These are phyloP conservation scores for Trichocladium antarcticum DNA, from an alignment of 495 filamentous ascomycete species.

Conservation along the genomic window DNA sequence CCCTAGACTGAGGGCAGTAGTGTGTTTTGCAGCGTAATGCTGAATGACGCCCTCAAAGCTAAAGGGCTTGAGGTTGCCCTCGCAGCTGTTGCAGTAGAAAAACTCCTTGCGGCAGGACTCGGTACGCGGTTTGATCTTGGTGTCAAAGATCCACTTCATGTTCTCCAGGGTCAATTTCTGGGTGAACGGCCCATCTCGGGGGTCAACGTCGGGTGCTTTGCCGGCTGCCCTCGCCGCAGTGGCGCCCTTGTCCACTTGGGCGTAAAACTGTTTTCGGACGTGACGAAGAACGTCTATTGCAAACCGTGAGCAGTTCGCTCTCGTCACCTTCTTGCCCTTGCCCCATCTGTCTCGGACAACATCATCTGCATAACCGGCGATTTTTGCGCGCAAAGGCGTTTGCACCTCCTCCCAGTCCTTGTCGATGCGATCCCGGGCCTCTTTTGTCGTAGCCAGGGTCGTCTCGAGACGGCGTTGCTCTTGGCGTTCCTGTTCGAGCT, in stretches of 20 bases:
- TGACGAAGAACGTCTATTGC: slow-evolving; percentile 53
- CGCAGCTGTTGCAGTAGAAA: slow-evolving; percentile 63
- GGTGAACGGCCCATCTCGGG: slow-evolving; percentile 43
- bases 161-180: slow-evolving; percentile 61
- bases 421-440: slow-evolving; percentile 49
- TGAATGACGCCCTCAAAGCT: slow-evolving; percentile 68
- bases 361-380: slow-evolving; percentile 53
- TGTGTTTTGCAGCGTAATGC: slow-evolving; percentile 73
- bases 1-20: slow-evolving; percentile 51
- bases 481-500: slow-evolving; percentile 30
- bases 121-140: slow-evolving; percentile 56
- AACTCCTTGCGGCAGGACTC: slow-evolving; percentile 53
- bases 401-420: slow-evolving; percentile 59
- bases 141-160: slow-evolving; percentile 76
- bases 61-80: slow-evolving; percentile 49
- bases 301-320: slow-evolving; percentile 51
- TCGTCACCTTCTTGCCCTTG: slow-evolving; percentile 43
- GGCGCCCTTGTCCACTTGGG: slow-evolving; percentile 43
- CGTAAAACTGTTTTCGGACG: slow-evolving; percentile 52
- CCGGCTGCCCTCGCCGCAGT: slow-evolving; percentile 35
- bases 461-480: slow-evolving; percentile 17
- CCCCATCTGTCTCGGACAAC: slow-evolving; percentile 49
- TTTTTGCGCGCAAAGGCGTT: slow-evolving; percentile 45
- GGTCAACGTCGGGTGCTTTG: slow-evolving; percentile 30
- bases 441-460: slow-evolving; percentile 33